These are phyloP conservation scores for Mucor racemosus DNA, from an alignment of 371 early-diverging fungal species.

Conservation along the genomic window DNA sequence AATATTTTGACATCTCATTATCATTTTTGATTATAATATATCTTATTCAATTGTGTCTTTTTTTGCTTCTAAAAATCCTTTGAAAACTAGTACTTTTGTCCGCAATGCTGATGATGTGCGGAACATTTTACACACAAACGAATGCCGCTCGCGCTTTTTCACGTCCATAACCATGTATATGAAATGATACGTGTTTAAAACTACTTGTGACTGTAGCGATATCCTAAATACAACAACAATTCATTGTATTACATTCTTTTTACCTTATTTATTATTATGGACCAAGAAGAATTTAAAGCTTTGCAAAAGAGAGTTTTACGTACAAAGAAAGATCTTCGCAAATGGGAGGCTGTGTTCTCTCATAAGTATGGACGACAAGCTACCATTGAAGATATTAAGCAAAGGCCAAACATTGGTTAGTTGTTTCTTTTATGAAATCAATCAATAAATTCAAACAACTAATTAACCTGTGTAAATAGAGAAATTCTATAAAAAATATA, in stretches of 20 bases:
- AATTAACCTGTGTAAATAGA: not conserved
- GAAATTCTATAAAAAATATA: conserved; percentile 26
- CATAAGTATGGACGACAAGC: conserved; percentile 16
- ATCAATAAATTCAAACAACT: not conserved
- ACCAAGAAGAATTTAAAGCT: conserved; percentile 9
- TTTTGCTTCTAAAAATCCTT: too few species aligned
- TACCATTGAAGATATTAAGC: conserved; percentile 23
- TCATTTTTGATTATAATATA: too few species aligned
- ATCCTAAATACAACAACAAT: not conserved
- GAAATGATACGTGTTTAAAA: not conserved
- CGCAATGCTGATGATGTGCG: too few species aligned
- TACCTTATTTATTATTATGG: not conserved
- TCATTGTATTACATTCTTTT: not conserved
- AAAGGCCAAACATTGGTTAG: conserved; percentile 22
- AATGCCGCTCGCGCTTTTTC: not conserved
- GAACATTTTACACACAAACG: too few species aligned
- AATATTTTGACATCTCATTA: too few species aligned
- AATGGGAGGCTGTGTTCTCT: conserved; percentile 19
- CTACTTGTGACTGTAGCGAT: conserved; percentile 5
- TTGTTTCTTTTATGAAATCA: not conserved
- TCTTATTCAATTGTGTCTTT: too few species aligned
- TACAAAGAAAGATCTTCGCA: conserved; percentile 16
- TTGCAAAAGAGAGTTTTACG: conserved; percentile 14
- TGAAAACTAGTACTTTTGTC: too few species aligned
- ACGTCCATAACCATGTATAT: not conserved